Conservation (phyloP, 257 asterid species). For the Nicotiana obtusifolia region DNA sequence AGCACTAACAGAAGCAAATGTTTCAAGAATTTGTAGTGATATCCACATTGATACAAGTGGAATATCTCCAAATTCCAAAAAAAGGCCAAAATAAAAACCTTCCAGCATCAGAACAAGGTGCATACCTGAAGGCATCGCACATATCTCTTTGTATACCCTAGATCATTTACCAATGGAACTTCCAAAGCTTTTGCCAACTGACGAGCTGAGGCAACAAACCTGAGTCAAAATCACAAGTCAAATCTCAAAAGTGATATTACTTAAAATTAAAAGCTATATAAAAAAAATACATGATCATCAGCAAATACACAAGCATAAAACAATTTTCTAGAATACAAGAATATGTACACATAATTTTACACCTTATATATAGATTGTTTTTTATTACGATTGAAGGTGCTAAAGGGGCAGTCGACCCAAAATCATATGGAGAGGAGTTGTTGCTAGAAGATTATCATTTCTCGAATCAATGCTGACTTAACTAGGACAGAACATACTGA, state of each 20-base stretch:
- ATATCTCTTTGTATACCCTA: slow-evolving; percentile 94
- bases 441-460: neutral
- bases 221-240: slow-evolving; percentile 19
- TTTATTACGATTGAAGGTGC: neutral
- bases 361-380: neutral
- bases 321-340: neutral
- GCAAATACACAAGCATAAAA: neutral
- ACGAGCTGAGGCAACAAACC: slow-evolving; percentile 98
- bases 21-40: neutral
- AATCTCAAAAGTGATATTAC: slow-evolving; percentile 2
- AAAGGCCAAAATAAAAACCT: neutral
- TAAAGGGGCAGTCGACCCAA: neutral
- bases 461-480: neutral
- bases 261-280: neutral
- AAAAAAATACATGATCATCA: neutral
- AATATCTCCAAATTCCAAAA: neutral
- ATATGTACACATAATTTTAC: neutral
- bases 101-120: neutral
- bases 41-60: neutral
- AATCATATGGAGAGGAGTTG: neutral
- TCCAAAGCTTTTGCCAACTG: slow-evolving; percentile 96
- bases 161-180: slow-evolving; percentile 91
- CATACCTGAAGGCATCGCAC: slow-evolving; percentile 95
- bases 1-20: neutral
- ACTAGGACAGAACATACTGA: neutral